Evolutionary conservation across 305 asterid genomes (phyloP).

Genomic region (Plantago rigida): DNA sequence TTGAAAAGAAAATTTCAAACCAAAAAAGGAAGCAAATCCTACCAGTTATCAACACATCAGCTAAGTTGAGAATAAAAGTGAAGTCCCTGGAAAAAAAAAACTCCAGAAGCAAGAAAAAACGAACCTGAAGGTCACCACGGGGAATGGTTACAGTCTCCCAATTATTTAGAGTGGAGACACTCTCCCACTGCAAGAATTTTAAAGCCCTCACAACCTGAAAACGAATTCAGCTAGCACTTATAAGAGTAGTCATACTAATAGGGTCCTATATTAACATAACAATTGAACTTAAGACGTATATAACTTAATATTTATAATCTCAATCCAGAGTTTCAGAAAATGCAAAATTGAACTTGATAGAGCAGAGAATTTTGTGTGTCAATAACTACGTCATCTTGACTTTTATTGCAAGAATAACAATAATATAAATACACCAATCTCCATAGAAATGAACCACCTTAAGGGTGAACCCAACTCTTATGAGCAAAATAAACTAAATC

Average conservation of each 20-base stretch:
- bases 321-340: background rate
- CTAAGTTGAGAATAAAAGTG: conserved; percentile 2
- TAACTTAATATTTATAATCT: background rate
- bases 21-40: no score
- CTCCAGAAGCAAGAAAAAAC: conserved; percentile 31
- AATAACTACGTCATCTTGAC: no score
- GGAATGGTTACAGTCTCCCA: conserved; percentile 86
- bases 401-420: background rate
- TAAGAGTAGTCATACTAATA: conserved; percentile 11
- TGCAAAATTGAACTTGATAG: background rate
- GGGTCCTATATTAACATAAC: conserved; percentile 8
- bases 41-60: no score
- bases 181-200: conserved; percentile 60
- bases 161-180: conserved; percentile 39
- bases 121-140: conserved; percentile 99
- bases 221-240: conserved; percentile 25
- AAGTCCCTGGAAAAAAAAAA: background rate
- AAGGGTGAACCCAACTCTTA: no score
- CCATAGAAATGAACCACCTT: no score
- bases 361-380: no score
- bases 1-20: no score
- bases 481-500: no score
- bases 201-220: conserved; percentile 90
- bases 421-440: no score
- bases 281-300: background rate